A percentile compares a stretch with the other conserved stretches of the same genome.
Evolutionary conservation across 768 basidiomycete species (phyloP).

Genomic region (Trametes sanguinea): DNA sequence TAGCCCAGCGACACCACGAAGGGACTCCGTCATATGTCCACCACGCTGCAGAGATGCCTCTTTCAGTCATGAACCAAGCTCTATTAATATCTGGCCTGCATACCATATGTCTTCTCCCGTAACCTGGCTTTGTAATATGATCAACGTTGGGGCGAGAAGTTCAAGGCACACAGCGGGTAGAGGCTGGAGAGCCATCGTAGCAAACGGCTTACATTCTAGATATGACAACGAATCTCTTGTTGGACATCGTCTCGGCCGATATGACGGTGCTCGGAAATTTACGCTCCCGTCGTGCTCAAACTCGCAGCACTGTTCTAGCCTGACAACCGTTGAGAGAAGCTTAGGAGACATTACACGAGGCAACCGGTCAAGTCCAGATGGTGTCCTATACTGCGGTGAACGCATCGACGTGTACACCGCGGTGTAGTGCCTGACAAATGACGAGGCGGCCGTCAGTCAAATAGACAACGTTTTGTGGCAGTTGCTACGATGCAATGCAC

Average conservation of each 20-base stretch:
- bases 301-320: not conserved
- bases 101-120: not conserved
- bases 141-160: not conserved
- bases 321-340: too few species aligned
- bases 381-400: not conserved
- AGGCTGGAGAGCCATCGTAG: not conserved
- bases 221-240: not conserved
- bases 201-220: slow-evolving; percentile 1
- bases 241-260: not conserved
- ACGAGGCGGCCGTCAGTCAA: not conserved
- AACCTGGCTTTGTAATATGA: not conserved
- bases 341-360: too few species aligned
- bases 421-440: not conserved
- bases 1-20: slow-evolving; percentile 3
- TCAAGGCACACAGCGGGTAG: not conserved
- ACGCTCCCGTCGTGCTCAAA: not conserved
- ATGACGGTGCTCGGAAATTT: not conserved
- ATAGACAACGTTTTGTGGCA: not conserved
- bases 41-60: not conserved
- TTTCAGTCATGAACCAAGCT: not conserved
- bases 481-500: not conserved
- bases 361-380: too few species aligned
- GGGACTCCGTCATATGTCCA: slow-evolving; percentile 3
- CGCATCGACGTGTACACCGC: not conserved
- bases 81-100: slow-evolving; percentile 9